Conservation (phyloP, 345 rosid species). For the Durio zibethinus region DNA sequence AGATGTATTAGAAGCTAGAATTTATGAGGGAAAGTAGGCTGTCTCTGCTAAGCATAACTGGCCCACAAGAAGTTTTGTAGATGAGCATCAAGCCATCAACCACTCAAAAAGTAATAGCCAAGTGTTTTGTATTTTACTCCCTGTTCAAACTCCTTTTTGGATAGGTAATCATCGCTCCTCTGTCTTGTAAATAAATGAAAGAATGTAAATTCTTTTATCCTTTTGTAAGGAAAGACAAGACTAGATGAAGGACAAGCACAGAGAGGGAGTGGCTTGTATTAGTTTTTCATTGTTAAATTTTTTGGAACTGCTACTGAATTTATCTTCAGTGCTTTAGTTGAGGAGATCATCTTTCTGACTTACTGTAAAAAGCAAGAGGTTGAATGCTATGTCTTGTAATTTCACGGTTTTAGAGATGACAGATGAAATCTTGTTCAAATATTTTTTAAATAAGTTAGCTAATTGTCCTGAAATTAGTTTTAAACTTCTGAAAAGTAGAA, state of each 20-base stretch:
- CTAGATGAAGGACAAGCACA: slow-evolving; percentile 77
- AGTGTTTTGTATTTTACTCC: not conserved
- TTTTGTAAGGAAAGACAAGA: slow-evolving; percentile 84
- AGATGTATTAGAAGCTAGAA: not conserved
- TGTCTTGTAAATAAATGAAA: slow-evolving; percentile 35
- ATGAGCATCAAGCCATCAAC: not conserved
- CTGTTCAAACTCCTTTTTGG: not conserved
- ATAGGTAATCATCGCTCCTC: slow-evolving; percentile 17
- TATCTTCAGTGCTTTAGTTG: slow-evolving; percentile 8
- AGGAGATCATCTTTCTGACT: slow-evolving; percentile 13
- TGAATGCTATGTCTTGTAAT: slow-evolving; percentile 6
- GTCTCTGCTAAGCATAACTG: not conserved
- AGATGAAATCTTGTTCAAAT: not conserved
- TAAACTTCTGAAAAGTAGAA: not conserved
- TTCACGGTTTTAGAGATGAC: slow-evolving; percentile 6
- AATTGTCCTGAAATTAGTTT: not conserved
- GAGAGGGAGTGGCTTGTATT: slow-evolving; percentile 41
- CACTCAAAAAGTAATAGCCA: not conserved
- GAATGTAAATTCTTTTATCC: slow-evolving; percentile 34
- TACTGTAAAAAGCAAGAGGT: slow-evolving; percentile 16
- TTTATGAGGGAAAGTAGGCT: not conserved
- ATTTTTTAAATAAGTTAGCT: not conserved
- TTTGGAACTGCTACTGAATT: slow-evolving; percentile 16
- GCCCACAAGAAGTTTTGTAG: not conserved
- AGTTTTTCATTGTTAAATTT: slow-evolving; percentile 28